Conservation (phyloP, 2,329 filamentous ascomycete species). For the Pseudogymnoascus sp. region DNA sequence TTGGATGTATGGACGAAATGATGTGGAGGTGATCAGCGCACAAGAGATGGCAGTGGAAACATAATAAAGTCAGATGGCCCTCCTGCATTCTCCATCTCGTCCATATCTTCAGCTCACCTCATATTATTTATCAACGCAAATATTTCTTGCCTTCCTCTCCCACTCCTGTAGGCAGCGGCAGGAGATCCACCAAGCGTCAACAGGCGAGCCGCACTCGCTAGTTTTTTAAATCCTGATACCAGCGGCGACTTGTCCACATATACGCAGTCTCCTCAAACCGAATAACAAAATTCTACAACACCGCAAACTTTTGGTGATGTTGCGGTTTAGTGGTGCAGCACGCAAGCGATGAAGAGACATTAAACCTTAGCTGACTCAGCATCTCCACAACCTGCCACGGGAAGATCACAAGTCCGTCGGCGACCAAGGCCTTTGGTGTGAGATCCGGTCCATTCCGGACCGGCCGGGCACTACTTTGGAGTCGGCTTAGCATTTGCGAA, state of each 20-base stretch:
- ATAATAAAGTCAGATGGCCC: neutral
- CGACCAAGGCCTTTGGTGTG: neutral
- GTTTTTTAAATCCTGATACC: neutral
- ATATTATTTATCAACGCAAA: neutral
- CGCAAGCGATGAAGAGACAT: neutral
- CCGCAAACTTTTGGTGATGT: neutral
- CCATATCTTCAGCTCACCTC: neutral
- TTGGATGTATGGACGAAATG: neutral
- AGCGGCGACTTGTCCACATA: neutral
- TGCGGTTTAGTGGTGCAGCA: neutral
- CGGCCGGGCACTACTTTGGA: neutral
- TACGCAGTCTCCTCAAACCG: neutral
- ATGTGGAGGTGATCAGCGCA: neutral
- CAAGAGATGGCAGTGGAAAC: neutral
- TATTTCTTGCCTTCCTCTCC: neutral
- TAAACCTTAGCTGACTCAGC: slow-evolving; percentile 3
- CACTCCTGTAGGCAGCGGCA: neutral
- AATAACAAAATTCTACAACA: neutral
- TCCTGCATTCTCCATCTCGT: neutral
- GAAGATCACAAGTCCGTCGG: slow-evolving; percentile 1
- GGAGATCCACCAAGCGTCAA: too few species aligned
- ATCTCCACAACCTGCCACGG: neutral
- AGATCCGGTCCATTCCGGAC: neutral
- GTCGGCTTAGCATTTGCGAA: neutral
- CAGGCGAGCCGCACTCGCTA: neutral